phyloP scores from a whole-genome alignment of 306 rosid species.

The Oxytropis ochrocephala region DNA sequence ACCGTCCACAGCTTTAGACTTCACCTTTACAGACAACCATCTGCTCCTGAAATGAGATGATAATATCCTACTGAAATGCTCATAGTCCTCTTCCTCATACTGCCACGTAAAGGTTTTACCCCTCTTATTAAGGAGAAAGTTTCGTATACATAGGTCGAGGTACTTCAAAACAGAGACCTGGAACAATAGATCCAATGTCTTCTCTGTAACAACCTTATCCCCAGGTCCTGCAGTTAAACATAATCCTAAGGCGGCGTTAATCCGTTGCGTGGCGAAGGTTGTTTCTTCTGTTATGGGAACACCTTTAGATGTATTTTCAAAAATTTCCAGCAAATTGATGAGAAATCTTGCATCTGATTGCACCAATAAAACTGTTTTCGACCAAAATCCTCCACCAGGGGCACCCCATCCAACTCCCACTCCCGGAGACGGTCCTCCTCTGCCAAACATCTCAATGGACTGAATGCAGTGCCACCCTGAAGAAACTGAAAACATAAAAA shows the following conservation, averaged over 20 bases:
- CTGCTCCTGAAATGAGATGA: constrained; percentile 71
- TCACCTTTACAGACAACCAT: constrained; percentile 73
- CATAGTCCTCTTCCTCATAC: constrained; percentile 60
- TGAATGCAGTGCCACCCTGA: constrained; percentile 49
- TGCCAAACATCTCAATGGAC: constrained; percentile 71
- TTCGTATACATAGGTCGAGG: constrained; percentile 50
- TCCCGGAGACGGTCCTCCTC: constrained; percentile 98
- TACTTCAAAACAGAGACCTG: constrained; percentile 50
- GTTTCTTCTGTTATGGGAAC: constrained; percentile 36
- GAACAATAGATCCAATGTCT: constrained; percentile 50
- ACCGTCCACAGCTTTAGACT: constrained; percentile 30
- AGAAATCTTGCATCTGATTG: constrained; percentile 61
- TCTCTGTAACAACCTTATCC: constrained; percentile 37
- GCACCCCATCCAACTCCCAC: constrained; percentile 96
- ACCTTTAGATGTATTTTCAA: constrained; percentile 25
- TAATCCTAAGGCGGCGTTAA: constrained; percentile 50
- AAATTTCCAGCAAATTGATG: constrained; percentile 43
- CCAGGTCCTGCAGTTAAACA: constrained; percentile 79
- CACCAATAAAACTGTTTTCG: constrained; percentile 48
- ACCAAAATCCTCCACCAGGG: constrained; percentile 88
- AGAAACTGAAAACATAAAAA: constrained; percentile 48
- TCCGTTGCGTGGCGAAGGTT: constrained; percentile 31
- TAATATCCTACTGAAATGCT: constrained; percentile 49
- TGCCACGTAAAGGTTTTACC: constrained; percentile 49
- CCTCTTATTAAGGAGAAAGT: constrained; percentile 38